These are phyloP conservation scores for Verticillium nonalfalfae DNA, from an alignment of 2,329 filamentous ascomycete genomes.

Conservation along the genomic window DNA sequence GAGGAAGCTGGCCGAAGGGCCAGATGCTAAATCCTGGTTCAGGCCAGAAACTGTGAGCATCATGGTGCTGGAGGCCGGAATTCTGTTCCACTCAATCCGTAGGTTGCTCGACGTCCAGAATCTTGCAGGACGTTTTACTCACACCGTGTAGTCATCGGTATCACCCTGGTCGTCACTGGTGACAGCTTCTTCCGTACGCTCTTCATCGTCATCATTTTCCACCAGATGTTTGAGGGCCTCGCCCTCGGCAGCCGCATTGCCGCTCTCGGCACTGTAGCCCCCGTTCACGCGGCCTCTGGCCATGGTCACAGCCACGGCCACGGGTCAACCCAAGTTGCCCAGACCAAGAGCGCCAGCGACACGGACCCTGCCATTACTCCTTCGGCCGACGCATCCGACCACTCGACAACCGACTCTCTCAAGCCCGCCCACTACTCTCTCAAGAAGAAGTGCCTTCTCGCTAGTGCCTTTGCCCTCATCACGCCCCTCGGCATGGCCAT, in stretches of 20 bases:
- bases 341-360: constrained; percentile 6
- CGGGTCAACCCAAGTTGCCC: background rate
- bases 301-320: constrained; percentile 12
- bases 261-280: constrained; percentile 35
- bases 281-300: constrained; percentile 4
- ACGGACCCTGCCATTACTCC: background rate
- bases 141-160: constrained; percentile 45
- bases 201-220: constrained; percentile 67
- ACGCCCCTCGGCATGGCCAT: constrained; percentile 78
- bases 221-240: constrained; percentile 73
- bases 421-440: constrained; percentile 22
- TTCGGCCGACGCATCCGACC: background rate
- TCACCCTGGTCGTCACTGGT: constrained; percentile 55
- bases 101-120: constrained; percentile 19
- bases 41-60: constrained; percentile 51
- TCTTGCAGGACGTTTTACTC: background rate
- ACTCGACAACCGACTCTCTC: constrained; percentile 2
- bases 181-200: constrained; percentile 51
- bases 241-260: constrained; percentile 68
- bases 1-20: constrained; percentile 17
- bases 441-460: constrained; percentile 54
- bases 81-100: constrained; percentile 69
- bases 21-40: constrained; percentile 13
- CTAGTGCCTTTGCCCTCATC: constrained; percentile 57
- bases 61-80: constrained; percentile 65